These are phyloP conservation scores for Agaricus sinodeliciosus DNA, from an alignment of 768 basidiomycete genomes.

Conservation along the genomic window DNA sequence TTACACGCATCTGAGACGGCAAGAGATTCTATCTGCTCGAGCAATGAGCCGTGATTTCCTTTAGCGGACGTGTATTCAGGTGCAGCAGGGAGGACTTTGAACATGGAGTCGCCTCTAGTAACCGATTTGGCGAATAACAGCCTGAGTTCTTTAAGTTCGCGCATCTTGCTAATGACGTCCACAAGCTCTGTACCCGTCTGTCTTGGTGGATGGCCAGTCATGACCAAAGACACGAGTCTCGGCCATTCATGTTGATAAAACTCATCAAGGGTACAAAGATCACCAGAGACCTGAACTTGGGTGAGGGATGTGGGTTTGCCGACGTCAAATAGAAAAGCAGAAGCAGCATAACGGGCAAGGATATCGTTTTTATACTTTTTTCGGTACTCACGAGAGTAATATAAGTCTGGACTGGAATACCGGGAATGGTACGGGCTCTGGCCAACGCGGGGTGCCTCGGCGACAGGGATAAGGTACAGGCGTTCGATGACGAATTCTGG, in stretches of 20 bases:
- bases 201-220: conserved; percentile 32
- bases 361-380: conserved; percentile 29
- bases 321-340: conserved; percentile 24
- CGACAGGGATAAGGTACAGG: conserved; percentile 30
- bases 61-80: conserved; percentile 12
- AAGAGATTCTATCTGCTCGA: conserved; percentile 25
- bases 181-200: conserved; percentile 21
- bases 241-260: conserved; percentile 28
- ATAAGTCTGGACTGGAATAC: conserved; percentile 24
- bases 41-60: conserved; percentile 17
- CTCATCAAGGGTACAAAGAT: conserved; percentile 25
- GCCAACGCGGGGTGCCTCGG: conserved; percentile 33
- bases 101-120: conserved; percentile 19
- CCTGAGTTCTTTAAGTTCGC: conserved; percentile 23
- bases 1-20: conserved; percentile 33
- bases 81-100: conserved; percentile 18
- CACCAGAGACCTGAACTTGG: conserved; percentile 32
- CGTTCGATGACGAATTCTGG: conserved; percentile 25
- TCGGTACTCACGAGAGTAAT: conserved; percentile 33
- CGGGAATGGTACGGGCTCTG: conserved; percentile 33
- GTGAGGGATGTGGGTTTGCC: conserved; percentile 23
- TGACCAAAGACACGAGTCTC: conserved; percentile 27
- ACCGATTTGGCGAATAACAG: conserved; percentile 24
- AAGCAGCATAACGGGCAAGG: conserved; percentile 23
- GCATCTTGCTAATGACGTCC: conserved; percentile 29